Evolutionary conservation across 176 grass and related monocot genomes (phyloP), one percentile per base, ranked within the genome.

Genomic region (Aegilops bicornis): DNA sequence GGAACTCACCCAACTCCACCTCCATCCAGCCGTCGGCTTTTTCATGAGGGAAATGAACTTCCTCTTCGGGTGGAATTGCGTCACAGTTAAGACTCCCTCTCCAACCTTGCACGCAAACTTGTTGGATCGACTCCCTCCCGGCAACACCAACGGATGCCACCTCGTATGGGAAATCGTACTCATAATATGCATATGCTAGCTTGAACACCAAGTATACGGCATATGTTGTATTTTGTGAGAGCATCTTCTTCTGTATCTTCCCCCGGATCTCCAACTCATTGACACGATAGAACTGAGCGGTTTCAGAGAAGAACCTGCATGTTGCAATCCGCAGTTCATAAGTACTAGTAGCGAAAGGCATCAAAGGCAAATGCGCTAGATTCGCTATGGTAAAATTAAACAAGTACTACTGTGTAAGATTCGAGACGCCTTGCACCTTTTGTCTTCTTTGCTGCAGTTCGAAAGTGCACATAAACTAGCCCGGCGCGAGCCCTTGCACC

Each of bases 1-100:
- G 69, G 88, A 97, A 93, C 61, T 90, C 82, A 9, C 19, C 54
- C 54, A 58, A 58, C 54, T 58, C 54, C 19, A 22, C 19, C 2
- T 58, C 54, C 54, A 58, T 58, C 54, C 19, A 58, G 0, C 54
- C 54, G 2, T 58, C 54, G 7, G 7, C 54, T 8, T 58, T 58
- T 58, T 22, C 54, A 54, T 7, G 19, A 58, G 54, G 50, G 50
- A 54, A 54, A 19, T 54, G 50, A 54, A 54, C 50, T 54, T 54
- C 50, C 50, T 54, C 50, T 54, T 5, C 2, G 16, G 50, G 50
- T 2, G 50, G 16, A 52, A 6, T 52, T 52, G 48, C 48, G 48
- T 52, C 48, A 52, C 14, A 17, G 6, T 1, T 52, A 16, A 52
- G 48, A 17, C 48, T 52, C 48, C 48, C 15, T 52, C 48, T 17